Evolutionary conservation across 2,329 filamentous ascomycete species (phyloP).

Genomic region (Fusarium praegraminearum): DNA sequence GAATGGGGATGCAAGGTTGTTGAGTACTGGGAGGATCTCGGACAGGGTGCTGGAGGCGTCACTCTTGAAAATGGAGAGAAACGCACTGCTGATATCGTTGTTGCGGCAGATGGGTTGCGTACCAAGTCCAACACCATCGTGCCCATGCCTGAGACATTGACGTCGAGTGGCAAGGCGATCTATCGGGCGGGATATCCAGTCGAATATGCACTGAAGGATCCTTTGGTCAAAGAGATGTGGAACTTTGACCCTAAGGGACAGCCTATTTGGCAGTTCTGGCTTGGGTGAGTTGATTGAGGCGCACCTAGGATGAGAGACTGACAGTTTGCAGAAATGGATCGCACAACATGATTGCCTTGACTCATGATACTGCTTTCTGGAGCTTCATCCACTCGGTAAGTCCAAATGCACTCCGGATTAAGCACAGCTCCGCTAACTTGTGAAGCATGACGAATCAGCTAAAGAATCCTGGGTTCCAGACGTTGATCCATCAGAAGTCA

Average conservation of each 20-base stretch:
- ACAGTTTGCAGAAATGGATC: conserved; percentile 15
- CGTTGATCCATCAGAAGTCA: conserved; percentile 27
- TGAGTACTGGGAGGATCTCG: conserved; percentile 33
- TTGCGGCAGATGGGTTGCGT: conserved; percentile 22
- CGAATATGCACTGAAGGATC: conserved; percentile 28
- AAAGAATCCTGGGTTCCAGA: conserved; percentile 34
- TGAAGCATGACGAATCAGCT: conserved; percentile 26
- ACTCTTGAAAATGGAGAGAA: conserved; percentile 34
- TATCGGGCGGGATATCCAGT: conserved; percentile 29
- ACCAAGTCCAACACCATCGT: conserved; percentile 31
- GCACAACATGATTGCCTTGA: conserved; percentile 30
- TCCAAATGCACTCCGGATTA: accelerated
- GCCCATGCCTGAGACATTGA: conserved; percentile 23
- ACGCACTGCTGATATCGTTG: conserved; percentile 26
- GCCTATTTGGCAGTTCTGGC: conserved; percentile 34
- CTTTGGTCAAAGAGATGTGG: conserved; percentile 32
- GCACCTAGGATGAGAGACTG: accelerated
- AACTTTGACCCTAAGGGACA: conserved; percentile 23
- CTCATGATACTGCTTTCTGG: conserved; percentile 30
- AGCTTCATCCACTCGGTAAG: conserved; percentile 36
- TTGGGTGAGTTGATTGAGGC: neutral
- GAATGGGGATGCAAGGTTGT: conserved; percentile 34
- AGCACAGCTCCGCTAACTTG: neutral
- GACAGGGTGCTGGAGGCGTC: conserved; percentile 15
- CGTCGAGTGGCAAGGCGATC: conserved; percentile 28